These are phyloP conservation scores for Penicillium antarcticum DNA, from an alignment of 495 filamentous ascomycete species.

Conservation along the genomic window DNA sequence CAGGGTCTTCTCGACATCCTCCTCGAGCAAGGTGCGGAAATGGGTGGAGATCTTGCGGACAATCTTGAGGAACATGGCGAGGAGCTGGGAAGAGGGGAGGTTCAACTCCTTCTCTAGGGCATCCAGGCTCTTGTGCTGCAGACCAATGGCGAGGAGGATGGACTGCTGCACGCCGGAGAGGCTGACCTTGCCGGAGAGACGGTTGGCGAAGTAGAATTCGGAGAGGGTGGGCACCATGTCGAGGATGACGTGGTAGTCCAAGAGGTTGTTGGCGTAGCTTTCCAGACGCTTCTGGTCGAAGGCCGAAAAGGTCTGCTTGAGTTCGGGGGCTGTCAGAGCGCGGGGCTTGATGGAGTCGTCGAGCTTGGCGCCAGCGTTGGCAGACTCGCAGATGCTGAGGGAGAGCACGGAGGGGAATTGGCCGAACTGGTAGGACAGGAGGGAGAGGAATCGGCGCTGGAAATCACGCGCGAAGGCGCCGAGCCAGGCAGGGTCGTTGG, in stretches of 20 bases:
- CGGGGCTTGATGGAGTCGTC: conserved; percentile 45
- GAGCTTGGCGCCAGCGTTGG: conserved; percentile 65
- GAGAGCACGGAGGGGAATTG: conserved; percentile 78
- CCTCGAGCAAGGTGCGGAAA: conserved; percentile 72
- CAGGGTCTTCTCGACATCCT: conserved; percentile 66
- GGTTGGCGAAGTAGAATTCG: conserved; percentile 75
- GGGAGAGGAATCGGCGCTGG: conserved; percentile 80
- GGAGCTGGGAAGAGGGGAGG: conserved; percentile 70
- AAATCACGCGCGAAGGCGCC: conserved; percentile 90
- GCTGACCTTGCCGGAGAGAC: conserved; percentile 60
- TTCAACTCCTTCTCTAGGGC: conserved; percentile 76
- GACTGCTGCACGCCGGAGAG: conserved; percentile 77
- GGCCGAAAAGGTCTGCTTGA: conserved; percentile 76
- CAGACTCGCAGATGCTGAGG: conserved; percentile 84
- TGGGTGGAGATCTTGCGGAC: conserved; percentile 78
- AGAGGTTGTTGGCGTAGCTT: conserved; percentile 90
- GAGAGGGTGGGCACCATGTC: conserved; percentile 85
- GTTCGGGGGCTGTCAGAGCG: conserved; percentile 62
- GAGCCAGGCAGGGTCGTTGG: conserved; percentile 74
- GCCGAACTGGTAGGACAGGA: conserved; percentile 90
- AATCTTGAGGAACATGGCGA: conserved; percentile 97
- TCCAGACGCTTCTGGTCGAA: conserved; percentile 94
- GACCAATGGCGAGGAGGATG: conserved; percentile 82
- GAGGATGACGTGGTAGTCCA: conserved; percentile 96
- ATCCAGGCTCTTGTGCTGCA: conserved; percentile 84